A percentile compares a stretch with the other conserved stretches of the same genome.
Conservation (phyloP, 352 stramenopile genomes). For the Globisporangium radiosum region DNA sequence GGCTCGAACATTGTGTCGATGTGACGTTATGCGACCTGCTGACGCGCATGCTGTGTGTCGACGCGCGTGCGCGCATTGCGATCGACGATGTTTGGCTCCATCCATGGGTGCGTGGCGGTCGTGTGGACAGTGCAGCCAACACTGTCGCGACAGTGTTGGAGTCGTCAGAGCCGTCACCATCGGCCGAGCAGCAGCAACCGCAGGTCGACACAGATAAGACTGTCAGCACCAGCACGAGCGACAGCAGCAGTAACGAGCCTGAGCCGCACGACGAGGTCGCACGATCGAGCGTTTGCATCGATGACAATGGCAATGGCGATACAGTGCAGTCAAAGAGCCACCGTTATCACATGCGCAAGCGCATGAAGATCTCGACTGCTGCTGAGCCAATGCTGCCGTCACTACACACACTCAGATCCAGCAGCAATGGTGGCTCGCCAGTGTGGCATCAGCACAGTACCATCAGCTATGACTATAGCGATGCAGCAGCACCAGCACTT, state of each 20-base stretch:
- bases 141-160: not conserved
- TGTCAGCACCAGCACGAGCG: too few species aligned
- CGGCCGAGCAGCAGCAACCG: too few species aligned
- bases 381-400: too few species aligned
- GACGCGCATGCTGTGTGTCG: conserved; percentile 26
- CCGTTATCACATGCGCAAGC: not conserved
- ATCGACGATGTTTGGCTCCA: conserved; percentile 31
- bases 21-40: conserved; percentile 30
- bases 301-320: not conserved
- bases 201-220: too few species aligned
- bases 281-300: too few species aligned
- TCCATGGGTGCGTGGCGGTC: conserved; percentile 25
- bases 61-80: conserved; percentile 23
- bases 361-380: conserved; percentile 10
- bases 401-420: too few species aligned
- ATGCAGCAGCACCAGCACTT: conserved; percentile 1
- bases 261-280: too few species aligned
- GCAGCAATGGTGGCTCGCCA: too few species aligned
- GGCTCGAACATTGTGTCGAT: conserved; percentile 24
- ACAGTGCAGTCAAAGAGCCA: not conserved
- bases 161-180: not conserved
- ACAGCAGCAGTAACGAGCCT: too few species aligned
- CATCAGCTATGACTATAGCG: too few species aligned
- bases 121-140: not conserved
- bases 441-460: too few species aligned